These are phyloP conservation scores for Naganishia liquefaciens DNA, from an alignment of 1,284 basidiomycete genomes.

Conservation along the genomic window DNA sequence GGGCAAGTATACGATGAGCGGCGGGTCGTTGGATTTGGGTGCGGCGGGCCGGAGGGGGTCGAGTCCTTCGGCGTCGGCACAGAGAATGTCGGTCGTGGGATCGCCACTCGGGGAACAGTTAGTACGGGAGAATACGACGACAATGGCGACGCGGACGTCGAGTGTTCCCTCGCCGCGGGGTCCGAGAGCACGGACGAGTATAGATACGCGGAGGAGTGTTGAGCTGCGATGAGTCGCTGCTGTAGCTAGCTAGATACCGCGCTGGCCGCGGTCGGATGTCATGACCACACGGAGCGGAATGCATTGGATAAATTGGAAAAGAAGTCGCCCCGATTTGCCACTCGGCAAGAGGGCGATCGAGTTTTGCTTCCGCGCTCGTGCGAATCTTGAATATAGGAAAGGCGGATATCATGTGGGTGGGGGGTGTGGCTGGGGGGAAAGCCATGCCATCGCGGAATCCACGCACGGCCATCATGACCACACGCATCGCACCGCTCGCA, in stretches of 20 bases:
- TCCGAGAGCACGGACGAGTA: slow-evolving; percentile 6
- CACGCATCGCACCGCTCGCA: not conserved
- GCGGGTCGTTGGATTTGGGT: not conserved
- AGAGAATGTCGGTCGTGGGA: not conserved
- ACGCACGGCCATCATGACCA: not conserved
- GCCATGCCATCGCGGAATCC: no score
- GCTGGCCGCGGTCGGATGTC: not conserved
- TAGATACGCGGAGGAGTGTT: slow-evolving; percentile 4
- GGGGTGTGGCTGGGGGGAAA: no score
- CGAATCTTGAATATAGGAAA: not conserved
- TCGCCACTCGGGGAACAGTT: not conserved
- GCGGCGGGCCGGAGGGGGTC: not conserved
- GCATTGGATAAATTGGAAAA: not conserved
- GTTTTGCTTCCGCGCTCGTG: slow-evolving; percentile 1
- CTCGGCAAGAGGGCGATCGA: not conserved
- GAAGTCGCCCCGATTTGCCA: not conserved
- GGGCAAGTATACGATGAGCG: not conserved
- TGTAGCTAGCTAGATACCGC: not conserved
- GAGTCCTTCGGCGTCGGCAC: not conserved
- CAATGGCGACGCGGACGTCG: not conserved
- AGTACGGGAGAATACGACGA: not conserved
- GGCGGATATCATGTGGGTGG: no score
- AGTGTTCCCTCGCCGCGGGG: slow-evolving; percentile 6
- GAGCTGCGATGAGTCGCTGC: not conserved
- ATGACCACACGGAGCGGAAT: not conserved